A percentile compares a stretch with the other conserved stretches of the same genome.
phyloP scores from a whole-genome alignment of 129 eudicot species.

The Sambucus nigra region DNA sequence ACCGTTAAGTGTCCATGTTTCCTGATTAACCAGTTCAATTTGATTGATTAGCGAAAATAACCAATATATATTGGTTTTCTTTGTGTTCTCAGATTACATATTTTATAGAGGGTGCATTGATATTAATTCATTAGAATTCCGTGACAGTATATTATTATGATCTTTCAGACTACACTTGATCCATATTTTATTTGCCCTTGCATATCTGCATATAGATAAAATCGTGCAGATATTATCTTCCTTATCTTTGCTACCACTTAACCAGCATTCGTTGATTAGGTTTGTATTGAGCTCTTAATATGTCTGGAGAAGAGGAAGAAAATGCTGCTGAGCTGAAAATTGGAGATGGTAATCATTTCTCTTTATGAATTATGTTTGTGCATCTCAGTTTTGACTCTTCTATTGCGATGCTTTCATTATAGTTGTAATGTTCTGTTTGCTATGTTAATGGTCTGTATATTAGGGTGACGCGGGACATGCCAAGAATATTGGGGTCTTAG shows the following conservation, averaged over 20 bases:
- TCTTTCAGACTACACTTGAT: background rate
- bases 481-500: no score
- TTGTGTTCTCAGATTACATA: background rate
- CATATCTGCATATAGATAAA: background rate
- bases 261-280: constrained; percentile 11
- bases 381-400: background rate
- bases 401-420: no score
- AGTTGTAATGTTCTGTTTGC: no score
- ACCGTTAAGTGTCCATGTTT: no score
- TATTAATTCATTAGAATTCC: background rate
- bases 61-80: background rate
- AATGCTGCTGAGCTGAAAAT: constrained; percentile 95
- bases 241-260: background rate
- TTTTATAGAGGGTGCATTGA: background rate
- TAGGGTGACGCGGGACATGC: no score
- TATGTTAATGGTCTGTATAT: no score
- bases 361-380: background rate
- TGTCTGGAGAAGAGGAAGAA: constrained; percentile 96
- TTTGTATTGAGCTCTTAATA: constrained; percentile 12
- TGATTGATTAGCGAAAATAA: no score
- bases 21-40: no score
- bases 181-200: background rate
- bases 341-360: constrained; percentile 56
- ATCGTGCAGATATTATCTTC: background rate
- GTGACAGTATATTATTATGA: no score